phyloP scores from a whole-genome alignment of 768 basidiomycete species.

The Lactarius trivialis region DNA sequence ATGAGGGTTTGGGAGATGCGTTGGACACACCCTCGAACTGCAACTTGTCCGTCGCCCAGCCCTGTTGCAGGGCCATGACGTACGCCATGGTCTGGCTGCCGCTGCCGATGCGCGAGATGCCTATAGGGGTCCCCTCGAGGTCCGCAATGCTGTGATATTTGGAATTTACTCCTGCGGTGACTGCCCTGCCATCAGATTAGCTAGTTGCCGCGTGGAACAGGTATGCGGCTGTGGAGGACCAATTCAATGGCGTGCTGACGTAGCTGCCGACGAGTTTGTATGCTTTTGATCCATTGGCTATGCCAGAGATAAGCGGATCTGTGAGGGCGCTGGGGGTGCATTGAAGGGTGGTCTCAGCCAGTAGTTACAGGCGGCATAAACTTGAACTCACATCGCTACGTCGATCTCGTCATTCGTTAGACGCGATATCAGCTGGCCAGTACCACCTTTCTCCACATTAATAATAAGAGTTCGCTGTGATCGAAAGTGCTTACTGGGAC shows the following conservation, averaged over 20 bases:
- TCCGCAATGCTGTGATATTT: slow-evolving; percentile 64
- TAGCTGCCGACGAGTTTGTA: slow-evolving; percentile 94
- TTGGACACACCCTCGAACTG: slow-evolving; percentile 60
- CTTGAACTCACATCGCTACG: slow-evolving; percentile 61
- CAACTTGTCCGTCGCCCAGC: slow-evolving; percentile 60
- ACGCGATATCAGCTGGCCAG: slow-evolving; percentile 74
- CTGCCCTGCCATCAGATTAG: slow-evolving; percentile 54
- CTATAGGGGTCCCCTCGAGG: slow-evolving; percentile 74
- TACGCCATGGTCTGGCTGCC: slow-evolving; percentile 95
- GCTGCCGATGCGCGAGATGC: slow-evolving; percentile 85
- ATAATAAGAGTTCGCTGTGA: not conserved
- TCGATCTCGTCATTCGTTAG: slow-evolving; percentile 74
- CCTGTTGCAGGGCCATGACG: slow-evolving; percentile 86
- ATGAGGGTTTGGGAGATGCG: not conserved
- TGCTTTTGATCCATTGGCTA: slow-evolving; percentile 79
- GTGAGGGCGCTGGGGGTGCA: slow-evolving; percentile 63
- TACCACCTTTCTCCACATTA: slow-evolving; percentile 51
- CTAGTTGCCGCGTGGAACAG: not conserved
- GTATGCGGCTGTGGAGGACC: slow-evolving; percentile 37
- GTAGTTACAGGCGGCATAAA: slow-evolving; percentile 5
- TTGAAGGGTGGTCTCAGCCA: not conserved
- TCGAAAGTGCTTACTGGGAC: slow-evolving; percentile 57
- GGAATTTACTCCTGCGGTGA: slow-evolving; percentile 79
- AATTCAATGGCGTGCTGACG: slow-evolving; percentile 83
- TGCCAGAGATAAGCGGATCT: slow-evolving; percentile 85